A percentile compares a stretch with the other conserved stretches of the same genome.
phyloP scores from a whole-genome alignment of 331 rosid genomes.

The Phaseolus coccineus region DNA sequence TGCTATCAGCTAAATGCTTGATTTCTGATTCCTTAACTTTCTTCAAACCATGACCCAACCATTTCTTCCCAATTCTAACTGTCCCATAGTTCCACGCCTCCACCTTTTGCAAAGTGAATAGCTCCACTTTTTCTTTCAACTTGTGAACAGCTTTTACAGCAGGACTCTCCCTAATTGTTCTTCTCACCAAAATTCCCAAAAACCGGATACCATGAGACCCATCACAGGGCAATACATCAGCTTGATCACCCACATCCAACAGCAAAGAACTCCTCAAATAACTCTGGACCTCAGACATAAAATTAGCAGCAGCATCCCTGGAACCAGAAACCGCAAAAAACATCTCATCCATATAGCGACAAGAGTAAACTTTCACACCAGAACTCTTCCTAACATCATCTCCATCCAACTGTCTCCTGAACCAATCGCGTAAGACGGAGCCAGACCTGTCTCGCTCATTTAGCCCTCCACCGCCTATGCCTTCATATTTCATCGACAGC shows the following conservation, averaged over 20 bases:
- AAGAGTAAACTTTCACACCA: constrained; percentile 58
- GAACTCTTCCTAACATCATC: constrained; percentile 47
- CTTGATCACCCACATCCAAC: constrained; percentile 63
- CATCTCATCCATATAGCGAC: constrained; percentile 90
- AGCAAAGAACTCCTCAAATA: constrained; percentile 68
- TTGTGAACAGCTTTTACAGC: constrained; percentile 85
- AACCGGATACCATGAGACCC: constrained; percentile 57
- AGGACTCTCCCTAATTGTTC: constrained; percentile 67
- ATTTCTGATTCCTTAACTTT: constrained; percentile 95
- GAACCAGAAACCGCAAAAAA: constrained; percentile 80
- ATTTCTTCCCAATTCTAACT: constrained; percentile 79
- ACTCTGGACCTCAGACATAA: constrained; percentile 66
- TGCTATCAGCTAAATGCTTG: constrained; percentile 68
- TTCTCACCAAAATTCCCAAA: constrained; percentile 71
- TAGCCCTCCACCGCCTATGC: constrained; percentile 45
- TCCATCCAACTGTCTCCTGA: constrained; percentile 69
- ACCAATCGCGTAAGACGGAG: constrained; percentile 83
- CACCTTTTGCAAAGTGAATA: constrained; percentile 74
- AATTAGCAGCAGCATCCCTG: constrained; percentile 66
- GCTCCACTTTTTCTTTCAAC: constrained; percentile 79
- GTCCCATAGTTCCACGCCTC: constrained; percentile 87
- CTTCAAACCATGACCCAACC: constrained; percentile 92
- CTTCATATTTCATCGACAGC: constrained; percentile 88
- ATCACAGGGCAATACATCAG: constrained; percentile 65
- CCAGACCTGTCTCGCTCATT: constrained; percentile 48